Conservation (phyloP, 768 basidiomycete genomes). For the Rhodotorula kratochvilovae region DNA sequence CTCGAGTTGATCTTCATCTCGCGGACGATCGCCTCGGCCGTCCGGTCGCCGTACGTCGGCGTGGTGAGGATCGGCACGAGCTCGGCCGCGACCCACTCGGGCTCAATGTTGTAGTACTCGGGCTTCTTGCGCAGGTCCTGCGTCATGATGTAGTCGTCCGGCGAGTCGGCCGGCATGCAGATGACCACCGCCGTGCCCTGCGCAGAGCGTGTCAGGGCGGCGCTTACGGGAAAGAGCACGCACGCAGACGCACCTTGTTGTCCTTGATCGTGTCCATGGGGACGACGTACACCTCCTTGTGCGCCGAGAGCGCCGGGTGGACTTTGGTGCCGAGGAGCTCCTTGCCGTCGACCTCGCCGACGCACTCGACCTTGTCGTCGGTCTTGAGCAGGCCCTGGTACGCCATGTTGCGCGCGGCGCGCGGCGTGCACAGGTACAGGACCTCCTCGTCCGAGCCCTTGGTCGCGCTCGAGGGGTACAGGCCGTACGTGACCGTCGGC, state of each 20-base stretch:
- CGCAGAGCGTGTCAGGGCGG: background rate
- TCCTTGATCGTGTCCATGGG: constrained; percentile 98
- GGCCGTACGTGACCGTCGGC: constrained; percentile 79
- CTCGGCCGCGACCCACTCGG: constrained; percentile 76
- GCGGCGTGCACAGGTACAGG: constrained; percentile 80
- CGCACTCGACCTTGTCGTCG: constrained; percentile 39
- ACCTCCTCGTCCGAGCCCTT: constrained; percentile 54
- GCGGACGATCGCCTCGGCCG: constrained; percentile 74
- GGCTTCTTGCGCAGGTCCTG: constrained; percentile 92
- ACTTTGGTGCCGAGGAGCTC: constrained; percentile 82
- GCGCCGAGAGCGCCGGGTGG: constrained; percentile 74
- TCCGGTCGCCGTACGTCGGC: constrained; percentile 86
- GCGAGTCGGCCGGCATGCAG: constrained; percentile 95
- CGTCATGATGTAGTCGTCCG: constrained; percentile 87
- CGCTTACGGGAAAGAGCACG: background rate
- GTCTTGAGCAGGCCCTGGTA: constrained; percentile 82
- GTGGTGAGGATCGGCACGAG: constrained; percentile 84
- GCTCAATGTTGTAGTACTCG: constrained; percentile 90
- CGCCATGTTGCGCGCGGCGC: constrained; percentile 94
- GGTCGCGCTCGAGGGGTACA: constrained; percentile 75
- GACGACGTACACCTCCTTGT: constrained; percentile 84
- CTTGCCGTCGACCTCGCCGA: constrained; percentile 72
- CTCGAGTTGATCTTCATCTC: constrained; percentile 91
- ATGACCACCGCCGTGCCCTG: constrained; percentile 97
- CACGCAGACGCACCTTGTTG: constrained; percentile 70